These are phyloP conservation scores for Anthracocystis setariae DNA, from an alignment of 1,284 basidiomycete genomes.

Conservation along the genomic window DNA sequence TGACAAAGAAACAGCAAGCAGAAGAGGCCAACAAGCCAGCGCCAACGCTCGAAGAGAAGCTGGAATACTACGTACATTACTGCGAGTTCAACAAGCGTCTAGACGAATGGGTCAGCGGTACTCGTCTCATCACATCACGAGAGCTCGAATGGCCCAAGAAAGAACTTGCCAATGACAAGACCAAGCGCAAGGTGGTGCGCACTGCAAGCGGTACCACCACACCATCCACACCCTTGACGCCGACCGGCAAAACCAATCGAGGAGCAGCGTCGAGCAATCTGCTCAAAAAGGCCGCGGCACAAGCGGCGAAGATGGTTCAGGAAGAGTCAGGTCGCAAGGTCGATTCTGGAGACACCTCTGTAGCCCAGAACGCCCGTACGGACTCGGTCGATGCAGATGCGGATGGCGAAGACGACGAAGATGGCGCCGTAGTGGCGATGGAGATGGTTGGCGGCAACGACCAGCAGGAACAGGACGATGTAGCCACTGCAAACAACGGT, in stretches of 20 bases:
- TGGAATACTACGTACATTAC: conserved; percentile 59
- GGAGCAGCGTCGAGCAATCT: conserved; percentile 69
- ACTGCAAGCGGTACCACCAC: conserved; percentile 40
- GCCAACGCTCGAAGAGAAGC: conserved; percentile 51
- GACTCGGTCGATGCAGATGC: conserved; percentile 69
- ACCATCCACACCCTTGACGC: conserved; percentile 44
- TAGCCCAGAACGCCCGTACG: conserved; percentile 28
- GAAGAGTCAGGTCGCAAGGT: conserved; percentile 71
- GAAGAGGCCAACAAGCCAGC: conserved; percentile 43
- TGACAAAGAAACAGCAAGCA: conserved; percentile 53
- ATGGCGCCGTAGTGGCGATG: conserved; percentile 69
- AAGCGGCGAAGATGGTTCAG: conserved; percentile 70
- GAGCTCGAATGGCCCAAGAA: conserved; percentile 89
- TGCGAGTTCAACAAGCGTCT: conserved; percentile 73
- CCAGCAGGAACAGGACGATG: conserved; percentile 55
- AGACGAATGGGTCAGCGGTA: conserved; percentile 96
- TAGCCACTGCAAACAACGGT: conserved; percentile 39
- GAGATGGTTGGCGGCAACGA: conserved; percentile 69
- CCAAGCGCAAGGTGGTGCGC: conserved; percentile 65
- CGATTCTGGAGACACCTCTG: conserved; percentile 72
- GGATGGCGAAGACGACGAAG: conserved; percentile 69
- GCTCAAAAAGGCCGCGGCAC: conserved; percentile 80
- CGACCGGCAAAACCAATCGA: conserved; percentile 38
- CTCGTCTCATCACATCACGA: conserved; percentile 81
- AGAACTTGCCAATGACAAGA: conserved; percentile 71